Base-by-base conservation (phyloP, 257 asterid species). In the Solanum sitiens region DNA sequence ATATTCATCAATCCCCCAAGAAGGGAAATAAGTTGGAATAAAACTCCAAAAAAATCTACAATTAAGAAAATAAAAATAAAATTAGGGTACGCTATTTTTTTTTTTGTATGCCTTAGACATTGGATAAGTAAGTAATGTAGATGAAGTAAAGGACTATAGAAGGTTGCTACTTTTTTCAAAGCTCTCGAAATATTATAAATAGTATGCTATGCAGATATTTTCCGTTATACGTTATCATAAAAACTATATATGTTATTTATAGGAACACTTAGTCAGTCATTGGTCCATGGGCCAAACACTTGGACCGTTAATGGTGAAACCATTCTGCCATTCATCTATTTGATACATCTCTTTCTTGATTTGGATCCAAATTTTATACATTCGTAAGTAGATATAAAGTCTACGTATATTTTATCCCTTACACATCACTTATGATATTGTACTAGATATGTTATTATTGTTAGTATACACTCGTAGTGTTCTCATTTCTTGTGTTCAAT, bases 291-390 rank as follows among this genome's bases (percentile, higher is more conserved):
- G 65, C 80, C 80, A 85, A 85, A 25, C 30, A 85, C 80, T 85
- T 67, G 87, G 87, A 85, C 80, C 80, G 65, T 85, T 85, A 40
- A 32, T 40, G 87, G 44, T 85, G 65, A 85, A 84, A 85, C 80
- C 44, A 40, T 67, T 85, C 87, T 85, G 80, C 14, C 30, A 27
- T 4, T 37, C 6, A 85, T 23, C 40, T 25, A 25, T 32, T 27
- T 67, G 87, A 85, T 27, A 42, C 80, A 85, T 85, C 80, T 45
- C 80, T 85, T 25, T 85, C 87, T 39, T 63, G 7, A 2, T 27
- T 10, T 75, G 11, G 53, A 35, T 73, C 32, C 27, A 21, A 73
- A 20, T 37, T 68, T 6, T 11, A 63, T 11, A 56, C 25, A 44
- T 1, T 11, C 13, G 14, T 40, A 0, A 14, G 3, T 45, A 8